Evolutionary conservation across 345 rosid species (phyloP), one percentile per base, ranked within the genome.

Genomic region (Gossypium australe): DNA sequence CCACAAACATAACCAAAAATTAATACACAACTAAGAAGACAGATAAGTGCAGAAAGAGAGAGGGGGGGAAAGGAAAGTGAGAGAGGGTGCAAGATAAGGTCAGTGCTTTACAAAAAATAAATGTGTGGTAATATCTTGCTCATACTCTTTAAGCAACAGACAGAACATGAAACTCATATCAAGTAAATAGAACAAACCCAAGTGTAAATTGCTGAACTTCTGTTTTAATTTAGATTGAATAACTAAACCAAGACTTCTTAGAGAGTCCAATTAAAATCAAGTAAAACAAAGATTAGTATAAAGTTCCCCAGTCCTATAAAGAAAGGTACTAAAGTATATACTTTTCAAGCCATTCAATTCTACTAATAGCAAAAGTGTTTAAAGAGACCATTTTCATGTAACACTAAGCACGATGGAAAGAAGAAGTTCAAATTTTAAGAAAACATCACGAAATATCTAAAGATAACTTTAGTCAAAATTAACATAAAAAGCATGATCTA

Each of bases 21-120:
- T 67, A 76, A 44, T 18, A 61, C 60, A 62, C 9, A 74, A 12
- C 13, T 14, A 77, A 68, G 8, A 75, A 66, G 38, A 79, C 16
- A 59, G 27, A 38, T 18, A 58, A 41, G 13, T 60, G 49, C 24
- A 20, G 14, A 43, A 12, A 16, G 45, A 18, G 17, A 34, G 70
- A 2, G 51, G 12, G 11, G 34, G 38, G 38, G 6, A 4, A 4
- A 6, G 41, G 41, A 34, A 5, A 34, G 41, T 34, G 41, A 4
- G 41, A 4, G 41, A 34, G 41, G 41, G 9, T 6, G 34, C 70
- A 78, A 43, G 25, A 70, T 41, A 69, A 62, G 29, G 51, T 11
- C 52, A 53, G 53, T 55, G 45, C 47, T 70, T 18, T 20, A 22
- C 55, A 67, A 45, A 47, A 67, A 67, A 0, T 4, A 47, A 45